Base-by-base conservation (phyloP, 1,284 basidiomycete species). In the Mycena sp. region DNA sequence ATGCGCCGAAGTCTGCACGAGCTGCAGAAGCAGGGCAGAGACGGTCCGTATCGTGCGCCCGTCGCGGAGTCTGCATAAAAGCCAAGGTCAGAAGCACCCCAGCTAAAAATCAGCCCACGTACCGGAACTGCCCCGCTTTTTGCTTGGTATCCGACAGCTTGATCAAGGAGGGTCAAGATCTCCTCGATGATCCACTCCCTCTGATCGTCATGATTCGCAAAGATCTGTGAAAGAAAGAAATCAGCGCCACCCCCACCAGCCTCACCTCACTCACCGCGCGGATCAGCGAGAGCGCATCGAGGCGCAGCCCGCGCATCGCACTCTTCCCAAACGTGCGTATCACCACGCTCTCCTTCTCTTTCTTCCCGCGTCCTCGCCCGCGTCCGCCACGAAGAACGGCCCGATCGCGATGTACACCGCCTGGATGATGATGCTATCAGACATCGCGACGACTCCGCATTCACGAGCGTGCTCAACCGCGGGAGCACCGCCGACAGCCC, bases 141-240 rank as follows among this genome's bases (percentile, higher is more conserved):
- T 93, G 91, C 72, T 94, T 96, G 46, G 90, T 87, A 69, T 98
- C 95, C 0, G 94, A 94, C 9, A 98, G 83, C 75, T 93, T 95
- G 69, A 94, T 95, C 50, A 99, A 80, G 0, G 94, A 95, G 4
- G n/a, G 89, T 87, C 19, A 99, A 76, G 30, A 99, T 95, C 76
- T 99, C 97, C 74, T 98, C 96, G 21, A 99, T 91, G 67, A 99
- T 97, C 95, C 96, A 98, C 1, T 90, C 87, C 1, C 97, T 83
- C 76, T 99, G 97, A 38, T 91, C 89, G 63, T 93, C 89, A 69
- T 98, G 90, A 65, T 90, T 91, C 7, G 94, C 93, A 72, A 98
- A 99, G 29, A 97, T 90, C 90, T 95, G 71, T 48, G 32, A 65
- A 30, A n/a, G 21, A 10, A 46, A 49, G 46, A 40, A 19, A 38